phyloP scores from a whole-genome alignment of 2,329 filamentous ascomycete species.

The Chaetomiaceae sp. region DNA sequence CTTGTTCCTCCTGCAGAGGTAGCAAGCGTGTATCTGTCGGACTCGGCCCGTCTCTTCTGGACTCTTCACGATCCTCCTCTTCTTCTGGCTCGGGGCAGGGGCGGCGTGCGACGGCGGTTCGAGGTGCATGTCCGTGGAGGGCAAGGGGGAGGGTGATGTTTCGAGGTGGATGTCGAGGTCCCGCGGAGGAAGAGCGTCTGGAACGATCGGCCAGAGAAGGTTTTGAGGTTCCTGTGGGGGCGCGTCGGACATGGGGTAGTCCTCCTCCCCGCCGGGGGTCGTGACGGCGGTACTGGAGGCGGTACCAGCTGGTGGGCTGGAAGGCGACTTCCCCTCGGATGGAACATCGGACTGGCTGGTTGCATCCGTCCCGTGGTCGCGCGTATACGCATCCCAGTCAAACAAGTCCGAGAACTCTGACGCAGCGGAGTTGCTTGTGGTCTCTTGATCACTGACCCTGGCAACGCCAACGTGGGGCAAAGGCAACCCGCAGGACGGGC shows the following conservation, averaged over 20 bases:
- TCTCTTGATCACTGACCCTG: conserved; percentile 11
- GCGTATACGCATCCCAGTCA: conserved; percentile 16
- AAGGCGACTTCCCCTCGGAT: conserved; percentile 8
- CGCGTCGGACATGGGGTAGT: conserved; percentile 18
- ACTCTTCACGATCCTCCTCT: conserved; percentile 25
- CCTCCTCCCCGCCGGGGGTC: conserved; percentile 8
- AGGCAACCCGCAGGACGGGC: conserved; percentile 8
- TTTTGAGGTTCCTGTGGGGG: conserved; percentile 5
- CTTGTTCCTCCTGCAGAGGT: conserved; percentile 45
- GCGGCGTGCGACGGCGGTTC: not conserved
- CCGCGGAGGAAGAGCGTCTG: conserved; percentile 11
- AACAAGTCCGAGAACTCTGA: conserved; percentile 17
- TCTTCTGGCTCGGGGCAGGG: conserved; percentile 9
- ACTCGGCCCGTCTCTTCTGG: conserved; percentile 45
- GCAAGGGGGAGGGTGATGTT: not conserved
- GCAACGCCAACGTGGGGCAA: conserved; percentile 9
- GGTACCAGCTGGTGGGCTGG: not conserved
- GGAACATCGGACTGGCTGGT: conserved; percentile 15
- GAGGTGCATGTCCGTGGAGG: conserved; percentile 9
- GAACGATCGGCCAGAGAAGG: conserved; percentile 18
- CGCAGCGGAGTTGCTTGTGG: conserved; percentile 11
- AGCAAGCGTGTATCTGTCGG: conserved; percentile 45
- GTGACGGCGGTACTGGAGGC: not conserved
- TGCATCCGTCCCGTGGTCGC: conserved; percentile 14
- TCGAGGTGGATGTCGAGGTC: conserved; percentile 9